Evolutionary conservation across 495 filamentous ascomycete genomes (phyloP), one percentile per base, ranked within the genome.

Genomic region (Aspergillus ostianus): DNA sequence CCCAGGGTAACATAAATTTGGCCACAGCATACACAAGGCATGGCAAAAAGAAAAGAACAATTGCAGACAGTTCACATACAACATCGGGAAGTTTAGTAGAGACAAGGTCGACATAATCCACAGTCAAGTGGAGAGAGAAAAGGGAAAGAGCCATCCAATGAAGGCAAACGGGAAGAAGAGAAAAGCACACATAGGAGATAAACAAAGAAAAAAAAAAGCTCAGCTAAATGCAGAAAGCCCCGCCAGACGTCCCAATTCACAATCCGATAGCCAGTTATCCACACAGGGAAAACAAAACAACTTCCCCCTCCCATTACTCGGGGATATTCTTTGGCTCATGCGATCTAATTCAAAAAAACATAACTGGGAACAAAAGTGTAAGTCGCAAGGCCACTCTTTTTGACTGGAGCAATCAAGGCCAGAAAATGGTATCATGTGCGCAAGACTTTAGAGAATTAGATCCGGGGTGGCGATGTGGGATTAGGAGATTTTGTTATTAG

Each of bases 341-440:
- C 69, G 66, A 64, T 75, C 72, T 74, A 77, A 67, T 65, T 72
- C 70, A 71, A 69, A 60, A 63, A 59, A 70, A 61, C 56, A 73
- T 67, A 61, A 68, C 61, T 66, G 64, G 65, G 63, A 26, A 70
- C 47, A 63, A 58, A 67, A 72, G 61, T 48, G 61, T 65, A 67
- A 67, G 67, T 68, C 65, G 64, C 63, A 70, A 73, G 67, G 67
- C 67, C 67, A 70, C 64, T 72, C 71, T 74, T 72, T 73, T 72
- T 62, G 64, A 69, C 69, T 69, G 69, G 59, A 63, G 56, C 61
- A 64, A 70, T 65, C 69, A 67, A 70, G 67, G 70, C 66, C 70
- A 65, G 65, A 67, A 69, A 64, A 71, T 78, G 75, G 75, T 78
- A 78, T 78, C 75, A 78, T 75, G 63, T 66, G 67, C 62, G 70